Conservation (phyloP, 805 yeast genomes). For the Lipomyces orientalis region DNA sequence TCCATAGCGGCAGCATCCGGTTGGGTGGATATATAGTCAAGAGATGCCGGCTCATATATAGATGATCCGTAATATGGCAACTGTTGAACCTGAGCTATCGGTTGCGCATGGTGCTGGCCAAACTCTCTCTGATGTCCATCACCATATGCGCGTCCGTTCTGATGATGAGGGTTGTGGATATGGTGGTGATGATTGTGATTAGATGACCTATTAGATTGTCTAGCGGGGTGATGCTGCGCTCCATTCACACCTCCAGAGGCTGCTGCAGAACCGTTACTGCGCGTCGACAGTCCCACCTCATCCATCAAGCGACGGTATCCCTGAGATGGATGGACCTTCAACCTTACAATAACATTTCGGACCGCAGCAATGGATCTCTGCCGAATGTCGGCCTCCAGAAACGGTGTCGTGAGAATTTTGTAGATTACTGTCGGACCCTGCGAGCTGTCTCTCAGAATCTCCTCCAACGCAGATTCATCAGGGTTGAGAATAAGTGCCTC, state of each 20-base stretch:
- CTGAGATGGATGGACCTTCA: constrained; percentile 61
- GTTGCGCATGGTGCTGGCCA: neutral
- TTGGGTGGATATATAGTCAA: neutral
- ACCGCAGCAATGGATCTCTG: constrained; percentile 65
- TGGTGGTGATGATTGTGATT: constrained; percentile 2
- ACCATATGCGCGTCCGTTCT: neutral
- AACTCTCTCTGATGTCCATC: constrained; percentile 3
- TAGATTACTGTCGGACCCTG: constrained; percentile 80
- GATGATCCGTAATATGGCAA: neutral
- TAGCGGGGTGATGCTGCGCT: neutral
- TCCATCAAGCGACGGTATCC: constrained; percentile 87
- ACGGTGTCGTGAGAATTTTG: constrained; percentile 77
- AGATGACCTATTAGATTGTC: neutral
- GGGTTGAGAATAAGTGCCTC: constrained; percentile 64
- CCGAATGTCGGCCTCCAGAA: constrained; percentile 61
- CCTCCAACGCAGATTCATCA: constrained; percentile 50
- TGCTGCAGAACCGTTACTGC: constrained; percentile 9
- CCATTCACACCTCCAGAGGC: neutral
- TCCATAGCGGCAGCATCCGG: constrained; percentile 16
- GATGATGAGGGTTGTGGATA: neutral
- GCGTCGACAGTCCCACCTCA: constrained; percentile 73
- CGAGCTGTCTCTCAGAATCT: constrained; percentile 66
- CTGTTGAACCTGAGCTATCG: constrained; percentile 1
- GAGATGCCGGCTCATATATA: neutral
- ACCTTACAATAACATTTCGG: constrained; percentile 64